These are phyloP conservation scores for Platanthera guangdongensis DNA, from an alignment of 106 monocot genomes.

Conservation along the genomic window DNA sequence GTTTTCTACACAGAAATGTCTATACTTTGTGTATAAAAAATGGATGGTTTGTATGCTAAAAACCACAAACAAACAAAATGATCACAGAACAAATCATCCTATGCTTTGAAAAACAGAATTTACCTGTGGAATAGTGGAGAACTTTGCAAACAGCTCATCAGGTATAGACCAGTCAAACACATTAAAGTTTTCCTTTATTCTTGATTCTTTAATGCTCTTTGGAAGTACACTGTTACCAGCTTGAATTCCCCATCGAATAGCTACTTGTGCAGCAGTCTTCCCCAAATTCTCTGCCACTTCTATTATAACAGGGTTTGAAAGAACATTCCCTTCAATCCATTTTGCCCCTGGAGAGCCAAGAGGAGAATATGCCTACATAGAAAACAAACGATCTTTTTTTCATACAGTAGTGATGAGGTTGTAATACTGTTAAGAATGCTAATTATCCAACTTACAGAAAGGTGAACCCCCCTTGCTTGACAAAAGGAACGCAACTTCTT, in stretches of 20 bases:
- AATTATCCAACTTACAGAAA: conserved; percentile 27
- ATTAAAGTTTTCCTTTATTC: conserved; percentile 57
- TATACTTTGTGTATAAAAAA: no score
- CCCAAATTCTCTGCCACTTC: conserved; percentile 35
- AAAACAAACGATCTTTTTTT: background rate
- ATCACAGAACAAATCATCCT: background rate
- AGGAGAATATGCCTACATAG: conserved; percentile 59
- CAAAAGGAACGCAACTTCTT: conserved; percentile 48
- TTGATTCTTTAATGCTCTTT: conserved; percentile 53
- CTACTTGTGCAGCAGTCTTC: conserved; percentile 34
- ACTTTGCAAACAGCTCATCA: conserved; percentile 34
- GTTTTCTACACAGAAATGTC: no score
- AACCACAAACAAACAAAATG: no score
- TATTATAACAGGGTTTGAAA: conserved; percentile 28
- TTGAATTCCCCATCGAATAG: conserved; percentile 39
- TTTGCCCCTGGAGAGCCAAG: conserved; percentile 58
- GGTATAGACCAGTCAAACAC: conserved; percentile 67
- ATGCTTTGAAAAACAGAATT: background rate
- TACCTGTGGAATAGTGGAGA: conserved; percentile 60
- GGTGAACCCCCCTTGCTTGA: conserved; percentile 47
- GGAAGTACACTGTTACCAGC: conserved; percentile 41
- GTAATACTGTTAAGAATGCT: background rate
- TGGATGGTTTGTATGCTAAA: no score
- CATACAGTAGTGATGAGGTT: background rate
- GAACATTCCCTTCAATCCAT: conserved; percentile 37